Base-by-base conservation (phyloP, 768 basidiomycete species). In the Phanerochaete carnosa region DNA sequence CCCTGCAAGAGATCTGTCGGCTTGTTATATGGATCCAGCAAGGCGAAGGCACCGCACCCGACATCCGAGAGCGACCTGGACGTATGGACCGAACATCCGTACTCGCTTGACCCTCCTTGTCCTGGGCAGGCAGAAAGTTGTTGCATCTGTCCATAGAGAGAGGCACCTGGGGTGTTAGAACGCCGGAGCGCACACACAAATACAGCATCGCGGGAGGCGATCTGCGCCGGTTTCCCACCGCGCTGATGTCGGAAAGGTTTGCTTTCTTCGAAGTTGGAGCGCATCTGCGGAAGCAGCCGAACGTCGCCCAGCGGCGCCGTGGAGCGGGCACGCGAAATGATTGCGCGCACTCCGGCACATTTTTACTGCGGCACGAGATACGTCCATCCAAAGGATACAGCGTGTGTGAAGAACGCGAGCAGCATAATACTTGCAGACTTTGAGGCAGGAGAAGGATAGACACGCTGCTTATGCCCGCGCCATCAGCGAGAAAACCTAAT, bases 41-140 rank as follows among this genome's bases (percentile, higher is more conserved):
- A 7, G 22, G 7, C 23, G n/a, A 6, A 9, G 2, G 51, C 51
- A 52, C 29, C 9, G 51, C 51, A 30, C 9, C 51, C 51, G 51
- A 32, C 51, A 52, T 52, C 51, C 51, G 51, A 52, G 19, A 19
- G 9, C 5, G 16, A 11, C 30, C 8, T 52, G 5, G 30, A 30
- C 23, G 11, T 29, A 52, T 52, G 51, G 51, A n/a, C 51, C 51
- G 51, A n/a, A 52, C 29, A 52, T 52, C 51, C 51, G 51, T 32
- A 22, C 9, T 8, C 8, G 51, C 9, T 4, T 11, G 28, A 11
- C 12, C 29, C 15, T 9, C 16, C 4, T 52, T 4, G 51, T 32
- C 28, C 22, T 29, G 13, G 51, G 51, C 28, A 52, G 29, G 51
- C n/a, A 26, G 30, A 8, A 5, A 30, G 11, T 2, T 52, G 29